A percentile compares a stretch with the other conserved stretches of the same genome.
Evolutionary conservation across 2,329 filamentous ascomycete species (phyloP).

Genomic region (Catunica adiposa): DNA sequence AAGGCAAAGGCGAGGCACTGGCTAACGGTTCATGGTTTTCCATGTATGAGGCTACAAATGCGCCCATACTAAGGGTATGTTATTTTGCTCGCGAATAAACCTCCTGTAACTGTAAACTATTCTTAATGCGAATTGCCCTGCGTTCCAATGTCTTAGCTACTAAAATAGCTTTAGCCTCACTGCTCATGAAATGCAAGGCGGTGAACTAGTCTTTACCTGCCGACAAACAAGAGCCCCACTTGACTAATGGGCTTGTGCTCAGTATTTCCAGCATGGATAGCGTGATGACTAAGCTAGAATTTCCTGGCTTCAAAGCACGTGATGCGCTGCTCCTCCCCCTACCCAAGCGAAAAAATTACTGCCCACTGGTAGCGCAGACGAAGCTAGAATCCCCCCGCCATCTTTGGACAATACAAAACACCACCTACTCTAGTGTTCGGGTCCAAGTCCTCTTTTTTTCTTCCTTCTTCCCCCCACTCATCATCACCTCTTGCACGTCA

Average conservation of each 20-base stretch:
- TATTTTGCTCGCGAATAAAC: neutral
- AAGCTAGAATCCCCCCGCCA: conserved; percentile 14
- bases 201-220: neutral
- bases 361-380: conserved; percentile 9
- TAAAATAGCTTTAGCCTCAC: neutral
- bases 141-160: conserved; percentile 3
- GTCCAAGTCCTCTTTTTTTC: conserved; percentile 14
- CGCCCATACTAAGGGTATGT: neutral
- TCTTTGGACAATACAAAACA: conserved; percentile 15
- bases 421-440: conserved; percentile 14
- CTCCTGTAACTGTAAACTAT: conserved; percentile 1
- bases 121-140: neutral
- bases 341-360: conserved; percentile 11
- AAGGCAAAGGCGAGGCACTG: no score
- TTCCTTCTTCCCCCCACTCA: conserved; percentile 10
- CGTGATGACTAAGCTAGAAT: conserved; percentile 12
- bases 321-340: conserved; percentile 12
- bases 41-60: neutral
- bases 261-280: neutral
- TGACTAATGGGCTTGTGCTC: neutral
- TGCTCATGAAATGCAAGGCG: neutral
- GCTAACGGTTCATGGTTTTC: no score
- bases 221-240: conserved; percentile 5
- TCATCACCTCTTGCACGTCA: conserved; percentile 13
- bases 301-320: conserved; percentile 10